Evolutionary conservation across 2,329 filamentous ascomycete species (phyloP).

Genomic region (Fusarium sp.): DNA sequence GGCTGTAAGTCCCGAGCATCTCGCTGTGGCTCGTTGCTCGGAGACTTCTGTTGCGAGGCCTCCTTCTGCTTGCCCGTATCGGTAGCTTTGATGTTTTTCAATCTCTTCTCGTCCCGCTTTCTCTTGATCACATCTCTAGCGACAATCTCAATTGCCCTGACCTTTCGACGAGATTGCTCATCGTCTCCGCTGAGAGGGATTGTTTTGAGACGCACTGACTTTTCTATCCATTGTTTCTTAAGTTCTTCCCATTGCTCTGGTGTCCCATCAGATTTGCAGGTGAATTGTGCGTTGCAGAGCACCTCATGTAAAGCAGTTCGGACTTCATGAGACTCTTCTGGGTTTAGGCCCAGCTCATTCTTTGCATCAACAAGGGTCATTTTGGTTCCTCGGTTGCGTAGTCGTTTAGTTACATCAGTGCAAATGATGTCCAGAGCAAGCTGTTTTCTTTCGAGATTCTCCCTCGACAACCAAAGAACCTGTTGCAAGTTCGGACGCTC

Average conservation of each 20-base stretch:
- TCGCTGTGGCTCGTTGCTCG: background rate
- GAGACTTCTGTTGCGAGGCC: background rate
- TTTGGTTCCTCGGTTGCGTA: slow-evolving; percentile 75
- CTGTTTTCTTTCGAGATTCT: slow-evolving; percentile 72
- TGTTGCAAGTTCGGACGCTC: slow-evolving; percentile 75
- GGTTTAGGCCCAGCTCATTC: slow-evolving; percentile 66
- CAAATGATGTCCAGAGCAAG: slow-evolving; percentile 85
- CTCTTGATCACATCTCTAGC: slow-evolving; percentile 85
- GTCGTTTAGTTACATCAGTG: slow-evolving; percentile 85
- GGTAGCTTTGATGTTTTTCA: slow-evolving; percentile 56
- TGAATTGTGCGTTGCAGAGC: slow-evolving; percentile 76
- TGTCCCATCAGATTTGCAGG: slow-evolving; percentile 80
- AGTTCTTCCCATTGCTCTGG: slow-evolving; percentile 79
- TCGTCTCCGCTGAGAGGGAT: slow-evolving; percentile 68
- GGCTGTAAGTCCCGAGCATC: background rate
- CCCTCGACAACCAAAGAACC: slow-evolving; percentile 71
- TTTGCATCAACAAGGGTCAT: slow-evolving; percentile 84
- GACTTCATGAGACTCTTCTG: slow-evolving; percentile 68
- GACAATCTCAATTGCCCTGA: slow-evolving; percentile 78
- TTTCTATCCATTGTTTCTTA: slow-evolving; percentile 77
- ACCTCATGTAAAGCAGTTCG: slow-evolving; percentile 77
- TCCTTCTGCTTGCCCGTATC: slow-evolving; percentile 59
- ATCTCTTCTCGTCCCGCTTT: slow-evolving; percentile 73
- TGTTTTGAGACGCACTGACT: slow-evolving; percentile 68
- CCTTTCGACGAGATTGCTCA: slow-evolving; percentile 67